These are phyloP conservation scores for Fusarium phyllophilum DNA, from an alignment of 2,329 filamentous ascomycete species.

Conservation along the genomic window DNA sequence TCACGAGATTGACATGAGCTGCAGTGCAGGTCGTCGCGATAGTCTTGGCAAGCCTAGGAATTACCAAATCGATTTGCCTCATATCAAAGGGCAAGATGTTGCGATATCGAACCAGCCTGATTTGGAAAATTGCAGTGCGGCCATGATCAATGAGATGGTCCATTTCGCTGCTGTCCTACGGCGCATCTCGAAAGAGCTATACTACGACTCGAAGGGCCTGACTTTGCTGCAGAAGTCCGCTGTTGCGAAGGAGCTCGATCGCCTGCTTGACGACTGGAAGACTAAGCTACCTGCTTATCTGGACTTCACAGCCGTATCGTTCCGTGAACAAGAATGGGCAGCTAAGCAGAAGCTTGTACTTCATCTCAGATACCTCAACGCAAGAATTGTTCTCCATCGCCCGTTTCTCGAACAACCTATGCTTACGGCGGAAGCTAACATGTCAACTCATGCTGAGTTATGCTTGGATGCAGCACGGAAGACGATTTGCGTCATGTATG, in stretches of 20 bases:
- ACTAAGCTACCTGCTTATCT: not conserved
- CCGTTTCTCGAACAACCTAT: not conserved
- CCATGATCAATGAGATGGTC: slow-evolving; percentile 7
- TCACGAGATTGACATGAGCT: slow-evolving; percentile 18
- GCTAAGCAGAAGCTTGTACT: not conserved
- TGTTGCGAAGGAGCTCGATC: not conserved
- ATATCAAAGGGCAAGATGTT: not conserved
- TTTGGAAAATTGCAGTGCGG: not conserved
- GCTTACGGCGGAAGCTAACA: not conserved
- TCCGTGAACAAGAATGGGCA: slow-evolving; percentile 1
- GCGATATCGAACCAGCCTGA: not conserved
- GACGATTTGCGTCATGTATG: not conserved
- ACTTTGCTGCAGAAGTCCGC: not conserved
- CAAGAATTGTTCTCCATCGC: not conserved
- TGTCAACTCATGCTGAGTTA: not conserved
- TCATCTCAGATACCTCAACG: not conserved
- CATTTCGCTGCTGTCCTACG: not conserved
- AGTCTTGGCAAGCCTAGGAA: slow-evolving; percentile 10
- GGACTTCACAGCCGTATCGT: not conserved
- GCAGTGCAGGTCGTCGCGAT: slow-evolving; percentile 8
- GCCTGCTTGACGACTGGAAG: not conserved
- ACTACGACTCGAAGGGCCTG: slow-evolving; percentile 1
- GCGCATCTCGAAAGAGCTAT: not conserved
- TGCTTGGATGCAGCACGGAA: not conserved
- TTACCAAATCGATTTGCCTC: slow-evolving; percentile 3